Conservation (phyloP, 345 rosid species). For the Eucalyptus fibrosa region DNA sequence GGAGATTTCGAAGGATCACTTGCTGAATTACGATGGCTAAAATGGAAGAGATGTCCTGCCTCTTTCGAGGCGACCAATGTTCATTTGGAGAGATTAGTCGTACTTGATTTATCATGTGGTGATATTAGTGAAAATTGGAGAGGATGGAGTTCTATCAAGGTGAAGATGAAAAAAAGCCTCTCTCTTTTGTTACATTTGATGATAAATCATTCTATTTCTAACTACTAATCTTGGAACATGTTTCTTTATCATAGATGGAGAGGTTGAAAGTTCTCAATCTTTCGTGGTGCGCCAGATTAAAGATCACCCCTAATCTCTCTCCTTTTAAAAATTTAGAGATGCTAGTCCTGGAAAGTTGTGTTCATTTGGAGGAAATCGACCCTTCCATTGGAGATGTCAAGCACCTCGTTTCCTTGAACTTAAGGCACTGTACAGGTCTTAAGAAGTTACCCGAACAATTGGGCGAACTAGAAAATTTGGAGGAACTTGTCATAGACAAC, state of each 20-base stretch:
- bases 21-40: neutral
- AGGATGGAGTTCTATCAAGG: neutral
- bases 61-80: accelerated
- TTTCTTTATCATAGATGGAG: neutral
- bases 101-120: neutral
- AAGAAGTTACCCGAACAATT: neutral
- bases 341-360: neutral
- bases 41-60: accelerated
- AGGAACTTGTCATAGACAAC: neutral
- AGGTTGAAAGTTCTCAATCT: neutral
- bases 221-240: neutral
- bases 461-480: neutral
- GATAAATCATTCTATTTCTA: neutral
- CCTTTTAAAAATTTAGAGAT: neutral
- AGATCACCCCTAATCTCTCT: neutral
- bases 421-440: neutral
- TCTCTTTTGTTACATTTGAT: too few species aligned
- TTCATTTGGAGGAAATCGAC: neutral
- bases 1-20: neutral
- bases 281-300: accelerated
- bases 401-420: neutral
- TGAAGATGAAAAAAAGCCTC: neutral
- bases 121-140: neutral
- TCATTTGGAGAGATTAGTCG: neutral
- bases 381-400: neutral